phyloP scores from a whole-genome alignment of 106 monocot species.

The Posidonia australis region DNA sequence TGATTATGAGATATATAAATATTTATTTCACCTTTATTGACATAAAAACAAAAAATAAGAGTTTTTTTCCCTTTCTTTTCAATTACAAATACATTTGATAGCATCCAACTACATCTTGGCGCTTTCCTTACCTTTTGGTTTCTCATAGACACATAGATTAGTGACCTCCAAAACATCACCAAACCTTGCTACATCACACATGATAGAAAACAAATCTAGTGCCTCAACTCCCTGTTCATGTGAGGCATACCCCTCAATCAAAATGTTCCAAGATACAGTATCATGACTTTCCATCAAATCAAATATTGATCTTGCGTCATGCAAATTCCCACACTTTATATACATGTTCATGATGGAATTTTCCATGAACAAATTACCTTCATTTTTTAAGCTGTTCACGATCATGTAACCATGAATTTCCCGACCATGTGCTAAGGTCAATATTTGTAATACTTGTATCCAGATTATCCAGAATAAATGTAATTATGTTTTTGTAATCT shows the following conservation, averaged over 20 bases:
- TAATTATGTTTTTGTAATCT: no score
- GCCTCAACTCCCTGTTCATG: slow-evolving; percentile 42
- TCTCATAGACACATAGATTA: slow-evolving; percentile 47
- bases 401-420: slow-evolving; percentile 44
- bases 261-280: slow-evolving; percentile 67
- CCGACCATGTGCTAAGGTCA: no score
- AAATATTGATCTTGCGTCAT: no score
- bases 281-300: slow-evolving; percentile 31
- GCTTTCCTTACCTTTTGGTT: slow-evolving; percentile 39
- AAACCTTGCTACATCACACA: slow-evolving; percentile 25
- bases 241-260: slow-evolving; percentile 51
- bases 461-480: no score
- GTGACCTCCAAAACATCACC: slow-evolving; percentile 34
- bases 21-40: no score
- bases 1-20: no score
- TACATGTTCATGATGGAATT: slow-evolving; percentile 85
- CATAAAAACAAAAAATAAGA: no score
- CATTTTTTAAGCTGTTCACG: slow-evolving; percentile 35
- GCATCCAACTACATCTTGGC: slow-evolving; percentile 76
- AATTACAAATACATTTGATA: no score
- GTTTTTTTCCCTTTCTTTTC: no score
- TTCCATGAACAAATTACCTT: slow-evolving; percentile 33
- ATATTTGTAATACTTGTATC: no score
- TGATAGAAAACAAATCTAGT: slow-evolving; percentile 33
- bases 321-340: slow-evolving; percentile 40